Base-by-base conservation (phyloP, 306 rosid species). In the Trichosanthes truncata region DNA sequence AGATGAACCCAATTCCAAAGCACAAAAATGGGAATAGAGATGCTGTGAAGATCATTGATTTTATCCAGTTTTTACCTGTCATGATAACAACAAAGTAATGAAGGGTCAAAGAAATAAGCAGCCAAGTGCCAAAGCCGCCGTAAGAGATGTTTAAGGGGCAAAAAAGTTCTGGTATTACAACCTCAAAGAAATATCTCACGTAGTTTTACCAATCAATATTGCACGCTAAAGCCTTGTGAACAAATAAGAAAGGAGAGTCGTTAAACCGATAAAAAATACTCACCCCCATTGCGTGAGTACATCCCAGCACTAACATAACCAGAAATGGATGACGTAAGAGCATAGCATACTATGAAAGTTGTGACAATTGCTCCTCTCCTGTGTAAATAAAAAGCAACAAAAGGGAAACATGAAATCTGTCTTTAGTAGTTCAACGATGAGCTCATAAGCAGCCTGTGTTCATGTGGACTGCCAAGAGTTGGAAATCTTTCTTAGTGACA, bases 341-440 rank as follows among this genome's bases (percentile, higher is more conserved):
- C 99, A 80, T 96, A 96, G 83, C 99, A 96, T 67, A 96, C 97
- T 36, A 96, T 96, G 88, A 96, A 96, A 81, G 99, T 93, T 40
- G 99, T 96, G 85, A 96, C 96, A 85, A 96, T 96, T 78, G 99
- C 97, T 83, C 99, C 99, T 85, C 99, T 96, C 86, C 99, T 96
- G 92, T 62, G 9, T 6, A 35, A 78, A 77, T 76, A 49, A 59
- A 53, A 78, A 52, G 38, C 77, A 78, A 86, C 72, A 74, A 78
- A 88, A 49, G 26, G 3, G 26, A 49, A 35, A 74, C 7, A 23
- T 66, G 76, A 49, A 45, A 71, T 69, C 29, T 14, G 0, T 14
- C 31, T 69, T 23, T 45, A 7, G 76, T 71, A 43, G 21, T 66
- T 31, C 45, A 23, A 45, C 17, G 21, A 21, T 21, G 55, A 43